Evolutionary conservation across 2,329 filamentous ascomycete genomes (phyloP), one percentile per base, ranked within the genome.

Genomic region (Scytalidium lignicola): DNA sequence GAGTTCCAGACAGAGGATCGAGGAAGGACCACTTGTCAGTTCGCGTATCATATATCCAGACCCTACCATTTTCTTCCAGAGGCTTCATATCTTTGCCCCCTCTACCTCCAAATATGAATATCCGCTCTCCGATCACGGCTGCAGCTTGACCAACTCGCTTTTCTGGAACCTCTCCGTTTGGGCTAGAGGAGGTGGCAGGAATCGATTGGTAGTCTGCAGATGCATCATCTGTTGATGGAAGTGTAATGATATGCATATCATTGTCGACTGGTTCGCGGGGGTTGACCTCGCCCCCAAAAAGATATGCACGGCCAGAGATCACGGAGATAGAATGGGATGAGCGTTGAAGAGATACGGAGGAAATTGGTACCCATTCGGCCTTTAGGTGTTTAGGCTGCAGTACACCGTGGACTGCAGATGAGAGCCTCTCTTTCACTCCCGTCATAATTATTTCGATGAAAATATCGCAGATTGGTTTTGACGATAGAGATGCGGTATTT

Each of bases 61-160:
- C 74, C 2, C 81, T 74, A 15, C 90, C 90, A 10, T 73, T 65
- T 61, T 95, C 90, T 46, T 91, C 80, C 10, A 95, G 73, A 1
- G 88, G 82, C 1, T 78, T 71, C 79, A 88, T 84, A 22, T 80
- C 81, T 2, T 74, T 68, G 0, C 86, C 86, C 28, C 85, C 84
- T 41, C 88, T 82, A 9, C 90, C 90, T 43, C 88, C 90, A 66
- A 91, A 95, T 40, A 95, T 55, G 67, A 92, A 92, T 59, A 95
- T 82, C 19, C 82, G 82, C 41, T 78, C 76, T 50, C 83, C 76
- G 50, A 93, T 78, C 1, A 82, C 76, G 12, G 84, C 79, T 0
- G 85, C 80, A 28, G 88, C 84, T 56, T 89, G 80, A 18, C 90
- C 90, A 2, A 91, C 80, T 18, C 90, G 80, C 2, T 88, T 75